Base-by-base conservation (phyloP, 2,329 filamentous ascomycete species). In the Tolypocladium amazonense region DNA sequence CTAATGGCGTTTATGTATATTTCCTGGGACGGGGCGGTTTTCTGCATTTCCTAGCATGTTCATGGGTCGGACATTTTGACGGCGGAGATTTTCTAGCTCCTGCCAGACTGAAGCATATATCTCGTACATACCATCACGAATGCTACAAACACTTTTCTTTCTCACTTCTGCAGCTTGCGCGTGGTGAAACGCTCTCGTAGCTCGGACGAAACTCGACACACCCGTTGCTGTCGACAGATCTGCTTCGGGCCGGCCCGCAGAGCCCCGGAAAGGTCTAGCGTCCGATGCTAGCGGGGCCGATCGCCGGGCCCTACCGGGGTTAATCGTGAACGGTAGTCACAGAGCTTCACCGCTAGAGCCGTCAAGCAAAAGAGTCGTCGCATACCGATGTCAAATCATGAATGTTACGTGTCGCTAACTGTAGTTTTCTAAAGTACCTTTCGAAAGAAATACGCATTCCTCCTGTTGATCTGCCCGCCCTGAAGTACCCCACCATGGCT, bases 1-100 rank as follows among this genome's bases (percentile, higher is more conserved):
- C 56, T 77, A 55, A 67, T 30, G 39, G 8, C 25, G 23, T 54
- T 37, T 33, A 37, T 33, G 18, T 45, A 11, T 23, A 4, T 30
- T 15, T 37, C 33, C 3, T 52, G 47, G 50, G 50, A 23, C 20
- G 50, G 50, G 2, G 20, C 8, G 30, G 4, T 14, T 35, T 0
- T 35, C 30, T 54, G 20, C 30, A 54, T 54, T 37, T 54, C 20
- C 33, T 47, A 2, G 25, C 47, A n/a, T 52, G 20, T 54, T 23
- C 20, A n/a, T 23, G 20, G 50, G 30, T 23, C 20, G 20, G 12
- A 23, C 23, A 35, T 15, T 54, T 53, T 35, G 20, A 12, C 50
- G 30, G 30, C 20, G 50, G 30, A 20, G 27, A 53, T 12, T 53
- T 53, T 37, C 15, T 11, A 54, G 30, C 50, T 54, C 50, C 50